phyloP scores from a whole-genome alignment of 2,329 filamentous ascomycete genomes.

The Penicillium occitanis region DNA sequence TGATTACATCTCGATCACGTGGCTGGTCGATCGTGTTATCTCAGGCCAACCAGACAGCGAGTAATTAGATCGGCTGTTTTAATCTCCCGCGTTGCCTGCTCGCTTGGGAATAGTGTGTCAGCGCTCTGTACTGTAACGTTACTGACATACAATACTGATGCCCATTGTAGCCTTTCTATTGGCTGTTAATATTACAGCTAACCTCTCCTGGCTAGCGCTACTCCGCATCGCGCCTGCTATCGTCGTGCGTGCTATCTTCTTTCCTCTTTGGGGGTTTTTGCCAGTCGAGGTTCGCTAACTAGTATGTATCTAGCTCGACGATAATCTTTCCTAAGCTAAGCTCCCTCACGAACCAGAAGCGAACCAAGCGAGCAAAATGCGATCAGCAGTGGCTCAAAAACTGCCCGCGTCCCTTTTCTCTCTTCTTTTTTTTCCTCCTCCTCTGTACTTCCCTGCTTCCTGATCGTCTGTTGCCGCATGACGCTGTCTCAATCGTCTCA shows the following conservation, averaged over 20 bases:
- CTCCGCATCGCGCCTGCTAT: not conserved
- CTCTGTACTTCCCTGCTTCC: not conserved
- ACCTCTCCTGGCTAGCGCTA: not conserved
- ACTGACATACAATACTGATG: not conserved
- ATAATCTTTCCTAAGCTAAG: not conserved
- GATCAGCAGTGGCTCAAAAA: slow-evolving; percentile 3
- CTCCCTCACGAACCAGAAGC: not conserved
- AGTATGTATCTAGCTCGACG: not conserved
- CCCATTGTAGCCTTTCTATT: not conserved
- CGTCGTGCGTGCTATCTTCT: not conserved
- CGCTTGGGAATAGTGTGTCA: not conserved
- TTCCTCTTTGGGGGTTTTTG: not conserved
- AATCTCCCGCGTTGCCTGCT: not conserved
- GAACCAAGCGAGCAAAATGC: not conserved
- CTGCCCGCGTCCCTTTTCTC: not conserved
- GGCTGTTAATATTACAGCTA: not conserved
- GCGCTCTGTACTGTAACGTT: not conserved
- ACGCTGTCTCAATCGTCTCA: not conserved
- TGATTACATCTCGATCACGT: slow-evolving; percentile 1
- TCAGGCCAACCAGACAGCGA: not conserved
- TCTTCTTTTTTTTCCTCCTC: not conserved
- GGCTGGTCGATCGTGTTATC: not conserved
- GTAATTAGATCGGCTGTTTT: not conserved
- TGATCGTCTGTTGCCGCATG: not conserved
- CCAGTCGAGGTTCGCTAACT: not conserved